These are phyloP conservation scores for Aureobasidium zeae DNA, from an alignment of 2,329 filamentous ascomycete genomes.

Conservation along the genomic window DNA sequence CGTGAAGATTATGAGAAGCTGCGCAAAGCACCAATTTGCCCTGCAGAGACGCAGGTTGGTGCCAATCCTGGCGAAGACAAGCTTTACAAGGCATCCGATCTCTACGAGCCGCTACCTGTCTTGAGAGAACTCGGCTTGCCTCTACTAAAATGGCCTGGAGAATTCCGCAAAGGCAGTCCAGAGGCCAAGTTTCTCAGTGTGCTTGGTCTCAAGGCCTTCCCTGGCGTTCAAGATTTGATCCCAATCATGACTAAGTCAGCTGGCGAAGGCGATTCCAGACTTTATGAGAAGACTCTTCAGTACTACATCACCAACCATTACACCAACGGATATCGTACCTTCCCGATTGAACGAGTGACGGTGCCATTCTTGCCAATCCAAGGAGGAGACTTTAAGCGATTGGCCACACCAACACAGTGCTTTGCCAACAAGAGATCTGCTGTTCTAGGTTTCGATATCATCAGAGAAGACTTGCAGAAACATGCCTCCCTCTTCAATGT, in stretches of 20 bases:
- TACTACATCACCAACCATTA: constrained; percentile 80
- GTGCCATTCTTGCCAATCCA: constrained; percentile 58
- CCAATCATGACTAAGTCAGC: constrained; percentile 61
- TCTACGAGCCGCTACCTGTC: constrained; percentile 69
- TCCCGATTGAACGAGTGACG: constrained; percentile 44
- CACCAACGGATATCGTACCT: constrained; percentile 62
- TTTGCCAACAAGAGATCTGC: constrained; percentile 72
- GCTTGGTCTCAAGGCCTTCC: constrained; percentile 65
- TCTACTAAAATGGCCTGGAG: constrained; percentile 73
- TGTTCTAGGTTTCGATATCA: constrained; percentile 70
- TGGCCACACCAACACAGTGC: constrained; percentile 67
- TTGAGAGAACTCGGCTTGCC: constrained; percentile 63
- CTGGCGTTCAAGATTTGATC: constrained; percentile 64
- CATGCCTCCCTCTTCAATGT: constrained; percentile 86
- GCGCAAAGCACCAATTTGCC: constrained; percentile 69
- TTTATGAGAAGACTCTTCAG: constrained; percentile 61
- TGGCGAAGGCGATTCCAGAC: constrained; percentile 40
- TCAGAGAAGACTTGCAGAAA: constrained; percentile 64
- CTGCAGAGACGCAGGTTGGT: constrained; percentile 54
- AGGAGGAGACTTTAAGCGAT: constrained; percentile 31
- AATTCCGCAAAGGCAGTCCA: constrained; percentile 52
- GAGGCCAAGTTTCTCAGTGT: constrained; percentile 66
- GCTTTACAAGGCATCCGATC: constrained; percentile 63
- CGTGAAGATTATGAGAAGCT: constrained; percentile 69
- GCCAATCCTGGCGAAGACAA: constrained; percentile 23